Evolutionary conservation across 1,284 basidiomycete genomes (phyloP), one percentile per base, ranked within the genome.

Genomic region (Inonotus obliquus): DNA sequence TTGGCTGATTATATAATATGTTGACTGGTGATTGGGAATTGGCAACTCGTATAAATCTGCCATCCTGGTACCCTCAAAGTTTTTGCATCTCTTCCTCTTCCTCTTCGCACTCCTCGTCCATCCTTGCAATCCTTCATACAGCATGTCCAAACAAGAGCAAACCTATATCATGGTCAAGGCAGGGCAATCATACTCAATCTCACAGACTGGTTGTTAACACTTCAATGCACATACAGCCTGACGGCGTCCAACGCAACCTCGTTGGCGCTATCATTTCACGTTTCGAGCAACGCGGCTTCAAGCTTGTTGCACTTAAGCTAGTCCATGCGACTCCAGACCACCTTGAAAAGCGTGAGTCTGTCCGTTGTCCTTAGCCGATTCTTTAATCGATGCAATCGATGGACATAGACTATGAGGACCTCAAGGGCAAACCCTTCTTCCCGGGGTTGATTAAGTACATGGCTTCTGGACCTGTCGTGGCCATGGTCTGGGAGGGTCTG

Each of bases 401-500:
- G 61, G 59, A 23, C 53, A 66, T 73, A 93, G 96, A 98, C 86
- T 98, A 98, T 77, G 88, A 83, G 69, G 95, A 98, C 79, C 91
- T 97, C 79, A 87, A 83, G 74, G 85, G 81, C 71, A 96, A 95
- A 84, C 71, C 84, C 61, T 98, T 98, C 87, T 98, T 97, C 87
- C 89, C 91, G 67, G 88, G 89, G 67, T 77, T 98, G 70, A 89
- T 96, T 83, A 88, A 87, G 74, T 97, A 97, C 84, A 93, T 98
- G 96, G 84, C 87, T 62, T 86, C 92, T 66, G 96, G 96, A 66
- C 96, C 96, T 69, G 96, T 99, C 69, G 89, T 97, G 71, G 92
- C 85, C 72, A 97, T 98, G 87, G 96, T 96, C 71, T 98, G 94
- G 86, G 85, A 98, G 80, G 96, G 96, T 70, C 88, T 96, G 71